These are phyloP conservation scores for Cornus controversa DNA, from an alignment of 148 eudicot species.

Conservation along the genomic window DNA sequence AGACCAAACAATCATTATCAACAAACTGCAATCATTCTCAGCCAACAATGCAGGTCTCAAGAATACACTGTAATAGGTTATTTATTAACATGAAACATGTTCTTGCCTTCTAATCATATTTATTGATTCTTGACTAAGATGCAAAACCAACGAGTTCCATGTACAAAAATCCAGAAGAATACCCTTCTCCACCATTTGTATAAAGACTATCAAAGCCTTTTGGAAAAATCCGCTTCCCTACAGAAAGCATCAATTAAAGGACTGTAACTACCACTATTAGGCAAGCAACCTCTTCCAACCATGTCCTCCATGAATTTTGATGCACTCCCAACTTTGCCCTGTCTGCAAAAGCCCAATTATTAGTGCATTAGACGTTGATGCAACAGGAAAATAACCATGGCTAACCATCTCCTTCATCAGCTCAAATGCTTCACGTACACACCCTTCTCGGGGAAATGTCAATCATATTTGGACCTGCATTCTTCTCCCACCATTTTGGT, in stretches of 20 bases:
- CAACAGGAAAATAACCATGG: slow-evolving; percentile 47
- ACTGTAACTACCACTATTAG: slow-evolving; percentile 49
- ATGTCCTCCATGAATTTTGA: slow-evolving; percentile 56
- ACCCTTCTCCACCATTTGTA: slow-evolving; percentile 61
- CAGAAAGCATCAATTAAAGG: slow-evolving; percentile 51
- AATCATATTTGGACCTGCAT: slow-evolving; percentile 94
- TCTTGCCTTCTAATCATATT: slow-evolving; percentile 25
- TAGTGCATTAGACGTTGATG: slow-evolving; percentile 53
- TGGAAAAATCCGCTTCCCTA: slow-evolving; percentile 45
- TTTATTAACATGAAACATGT: slow-evolving; percentile 9
- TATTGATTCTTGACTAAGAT: slow-evolving; percentile 25
- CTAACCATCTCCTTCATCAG: slow-evolving; percentile 68
- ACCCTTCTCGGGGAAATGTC: slow-evolving; percentile 54
- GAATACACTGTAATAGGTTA: slow-evolving; percentile 22
- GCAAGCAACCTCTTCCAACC: slow-evolving; percentile 48
- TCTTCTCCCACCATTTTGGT: slow-evolving; percentile 99
- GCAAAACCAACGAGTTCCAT: slow-evolving; percentile 57
- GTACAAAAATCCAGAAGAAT: slow-evolving; percentile 39
- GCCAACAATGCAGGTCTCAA: slow-evolving; percentile 18
- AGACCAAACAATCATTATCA: too few relatives aligned
- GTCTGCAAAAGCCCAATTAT: slow-evolving; percentile 53
- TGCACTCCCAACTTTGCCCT: slow-evolving; percentile 53
- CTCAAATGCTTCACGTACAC: slow-evolving; percentile 61
- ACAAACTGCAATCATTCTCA: background rate
- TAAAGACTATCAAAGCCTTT: slow-evolving; percentile 41